These are phyloP conservation scores for Cutaneotrichosporon sp. DNA, from an alignment of 1,284 basidiomycete genomes.

Conservation along the genomic window DNA sequence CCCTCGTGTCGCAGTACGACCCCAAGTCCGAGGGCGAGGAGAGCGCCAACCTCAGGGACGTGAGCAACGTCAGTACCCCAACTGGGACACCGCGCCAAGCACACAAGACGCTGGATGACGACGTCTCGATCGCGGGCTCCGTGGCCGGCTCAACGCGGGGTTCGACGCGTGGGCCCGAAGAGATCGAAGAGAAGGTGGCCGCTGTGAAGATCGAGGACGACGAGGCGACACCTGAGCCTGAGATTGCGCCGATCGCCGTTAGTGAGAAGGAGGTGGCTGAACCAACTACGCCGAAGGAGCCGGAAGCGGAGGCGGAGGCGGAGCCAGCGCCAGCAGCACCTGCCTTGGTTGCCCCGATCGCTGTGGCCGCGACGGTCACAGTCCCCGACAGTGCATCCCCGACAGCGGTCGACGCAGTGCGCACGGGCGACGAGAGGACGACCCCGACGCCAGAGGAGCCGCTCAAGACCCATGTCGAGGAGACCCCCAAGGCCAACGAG, in stretches of 20 bases:
- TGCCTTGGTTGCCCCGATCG: not conserved
- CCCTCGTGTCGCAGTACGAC: conserved; percentile 39
- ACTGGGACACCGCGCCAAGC: conserved; percentile 46
- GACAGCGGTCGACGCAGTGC: not conserved
- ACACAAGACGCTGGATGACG: conserved; percentile 33
- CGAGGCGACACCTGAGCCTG: not conserved
- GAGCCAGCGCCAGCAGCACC: not conserved
- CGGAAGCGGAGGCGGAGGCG: too few species aligned
- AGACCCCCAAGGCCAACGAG: not conserved
- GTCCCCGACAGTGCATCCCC: not conserved
- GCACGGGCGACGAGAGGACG: not conserved
- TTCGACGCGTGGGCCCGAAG: conserved; percentile 15
- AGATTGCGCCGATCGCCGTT: not conserved
- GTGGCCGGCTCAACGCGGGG: conserved; percentile 30
- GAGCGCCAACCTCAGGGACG: conserved; percentile 41
- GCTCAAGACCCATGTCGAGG: not conserved
- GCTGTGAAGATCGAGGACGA: conserved; percentile 5
- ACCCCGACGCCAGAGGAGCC: conserved; percentile 1
- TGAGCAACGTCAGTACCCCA: conserved; percentile 47
- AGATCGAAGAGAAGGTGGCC: conserved; percentile 13
- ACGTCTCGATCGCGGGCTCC: conserved; percentile 25
- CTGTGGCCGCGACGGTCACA: not conserved
- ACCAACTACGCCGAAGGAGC: not conserved
- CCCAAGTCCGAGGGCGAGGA: conserved; percentile 32
- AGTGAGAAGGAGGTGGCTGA: conserved; percentile 1